Percentiles rank a stretch among this genome's conserved stretches.
phyloP scores from a whole-genome alignment of 257 asterid species.

The Marsdenia floribunda region DNA sequence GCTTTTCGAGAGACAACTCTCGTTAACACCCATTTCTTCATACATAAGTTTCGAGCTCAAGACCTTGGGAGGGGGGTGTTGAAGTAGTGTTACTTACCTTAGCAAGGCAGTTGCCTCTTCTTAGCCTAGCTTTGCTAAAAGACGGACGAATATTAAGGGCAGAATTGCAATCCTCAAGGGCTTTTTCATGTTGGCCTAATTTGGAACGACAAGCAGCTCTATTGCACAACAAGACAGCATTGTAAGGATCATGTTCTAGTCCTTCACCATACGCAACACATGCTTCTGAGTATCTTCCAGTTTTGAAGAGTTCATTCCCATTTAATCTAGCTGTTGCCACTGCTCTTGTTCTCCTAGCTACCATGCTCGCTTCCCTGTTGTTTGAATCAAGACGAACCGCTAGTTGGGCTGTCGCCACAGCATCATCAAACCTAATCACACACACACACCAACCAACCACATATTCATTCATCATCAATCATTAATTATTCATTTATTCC shows the following conservation, averaged over 20 bases:
- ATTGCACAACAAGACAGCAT: constrained; percentile 58
- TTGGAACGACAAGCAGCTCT: constrained; percentile 69
- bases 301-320: constrained; percentile 61
- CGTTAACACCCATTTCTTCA: no score
- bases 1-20: no score
- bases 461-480: not conserved
- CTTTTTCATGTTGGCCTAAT: constrained; percentile 53
- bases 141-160: constrained; percentile 52
- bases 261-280: constrained; percentile 66
- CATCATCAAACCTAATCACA: constrained; percentile 52
- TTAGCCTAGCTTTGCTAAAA: constrained; percentile 62
- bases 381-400: constrained; percentile 52
- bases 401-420: constrained; percentile 52
- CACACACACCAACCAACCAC: not conserved
- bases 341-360: constrained; percentile 43
- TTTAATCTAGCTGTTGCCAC: constrained; percentile 55
- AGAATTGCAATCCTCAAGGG: constrained; percentile 63
- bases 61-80: no score
- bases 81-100: constrained; percentile 35
- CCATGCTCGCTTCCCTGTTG: constrained; percentile 51
- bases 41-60: no score
- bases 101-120: constrained; percentile 59
- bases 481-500: not conserved
- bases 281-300: constrained; percentile 50
- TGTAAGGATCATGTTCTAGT: constrained; percentile 51